Evolutionary conservation across 2,329 filamentous ascomycete genomes (phyloP).

Genomic region (Tolypocladium inflatum): DNA sequence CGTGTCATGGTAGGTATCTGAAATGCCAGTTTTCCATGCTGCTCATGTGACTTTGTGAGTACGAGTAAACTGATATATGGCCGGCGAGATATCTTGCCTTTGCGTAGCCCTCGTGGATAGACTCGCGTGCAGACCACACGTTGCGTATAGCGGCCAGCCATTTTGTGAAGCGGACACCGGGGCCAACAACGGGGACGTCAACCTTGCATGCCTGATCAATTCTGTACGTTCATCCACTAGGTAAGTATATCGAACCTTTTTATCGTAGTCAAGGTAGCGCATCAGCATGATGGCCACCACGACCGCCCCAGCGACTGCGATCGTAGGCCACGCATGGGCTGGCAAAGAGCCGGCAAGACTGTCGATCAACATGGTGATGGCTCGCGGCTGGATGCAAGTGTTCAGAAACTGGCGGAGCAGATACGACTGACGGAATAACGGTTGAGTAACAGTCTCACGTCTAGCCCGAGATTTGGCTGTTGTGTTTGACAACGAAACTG

Average conservation of each 20-base stretch:
- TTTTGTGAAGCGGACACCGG: constrained; percentile 5
- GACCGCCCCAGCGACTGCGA: neutral
- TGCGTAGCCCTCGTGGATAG: constrained; percentile 5
- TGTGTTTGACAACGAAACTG: neutral
- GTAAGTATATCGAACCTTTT: neutral
- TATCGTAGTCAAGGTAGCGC: constrained; percentile 2
- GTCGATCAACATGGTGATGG: neutral
- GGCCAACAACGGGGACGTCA: constrained; percentile 6
- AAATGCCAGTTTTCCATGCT: constrained; percentile 5
- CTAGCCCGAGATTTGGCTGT: neutral
- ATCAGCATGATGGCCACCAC: constrained; percentile 2
- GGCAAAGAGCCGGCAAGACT: neutral
- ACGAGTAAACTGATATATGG: neutral
- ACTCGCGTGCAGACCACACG: constrained; percentile 4
- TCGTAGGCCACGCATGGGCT: neutral
- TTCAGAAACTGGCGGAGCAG: neutral
- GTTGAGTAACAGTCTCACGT: neutral
- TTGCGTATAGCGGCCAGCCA: constrained; percentile 7
- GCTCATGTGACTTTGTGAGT: neutral
- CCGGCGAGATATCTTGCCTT: neutral
- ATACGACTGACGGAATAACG: neutral
- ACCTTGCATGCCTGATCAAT: constrained; percentile 1
- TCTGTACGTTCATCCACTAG: neutral
- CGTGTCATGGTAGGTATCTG: constrained; percentile 9
- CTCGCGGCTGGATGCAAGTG: neutral